Evolutionary conservation across 2,329 filamentous ascomycete species (phyloP), one percentile per base, ranked within the genome.

Genomic region (Exophiala mesophila): DNA sequence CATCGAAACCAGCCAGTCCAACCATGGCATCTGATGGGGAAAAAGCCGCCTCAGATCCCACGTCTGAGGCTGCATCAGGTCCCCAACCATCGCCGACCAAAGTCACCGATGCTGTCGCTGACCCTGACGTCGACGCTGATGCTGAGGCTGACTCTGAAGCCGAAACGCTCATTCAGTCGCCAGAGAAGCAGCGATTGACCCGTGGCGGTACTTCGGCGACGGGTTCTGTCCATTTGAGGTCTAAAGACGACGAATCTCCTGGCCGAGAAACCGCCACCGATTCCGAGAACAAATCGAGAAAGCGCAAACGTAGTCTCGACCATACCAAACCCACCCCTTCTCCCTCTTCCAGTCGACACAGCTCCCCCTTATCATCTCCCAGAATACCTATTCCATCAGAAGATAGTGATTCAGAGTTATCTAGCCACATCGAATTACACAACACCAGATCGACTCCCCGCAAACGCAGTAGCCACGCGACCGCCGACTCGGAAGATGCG

Each of bases 131-230:
- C 17, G 44, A 42, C 17, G 41, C 41, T 32, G 46, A 63, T 7
- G 58, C 53, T 35, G 61, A 68, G 41, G 64, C 58, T 19, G 68
- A 71, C 54, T 71, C 68, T 32, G 68, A 71, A 58, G 68, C 68
- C 40, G 68, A 71, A 56, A 71, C 68, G 15, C 67, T 70, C 45
- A 71, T 71, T 42, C 67, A 71, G 53, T 71, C 68, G 5, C 67
- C 68, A 4, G 65, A 70, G 56, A 70, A 71, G 57, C 66, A 65
- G 54, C 63, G 63, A 44, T 59, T 60, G 43, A 63, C 66, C 39
- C 24, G 50, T 6, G 52, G 52, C 29, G 45, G 34, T 31, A 33
- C 47, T 20, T 48, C 50, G 30, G 41, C 42, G 7, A 33, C 45
- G 21, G 45, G 39, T 10, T 45, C 49, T 24, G 35, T 33, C 23